Conservation (phyloP, 2,329 filamentous ascomycete genomes). For the Beauveria asiatica region DNA sequence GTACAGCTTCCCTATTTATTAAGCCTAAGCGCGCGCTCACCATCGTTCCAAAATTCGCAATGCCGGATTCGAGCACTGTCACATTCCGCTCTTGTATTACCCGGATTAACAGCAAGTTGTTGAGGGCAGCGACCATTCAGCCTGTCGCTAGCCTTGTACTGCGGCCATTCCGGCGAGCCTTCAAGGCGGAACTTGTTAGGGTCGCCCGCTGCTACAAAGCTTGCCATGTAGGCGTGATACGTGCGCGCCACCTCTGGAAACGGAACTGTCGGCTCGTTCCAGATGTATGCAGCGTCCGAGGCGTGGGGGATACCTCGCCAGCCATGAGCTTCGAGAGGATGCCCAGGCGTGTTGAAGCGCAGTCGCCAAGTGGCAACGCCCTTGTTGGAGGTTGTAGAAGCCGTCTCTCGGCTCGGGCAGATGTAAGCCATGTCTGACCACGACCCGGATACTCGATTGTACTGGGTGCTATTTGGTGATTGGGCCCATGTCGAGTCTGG, state of each 20-base stretch:
- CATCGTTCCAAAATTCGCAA: constrained; percentile 10
- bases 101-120: constrained; percentile 1
- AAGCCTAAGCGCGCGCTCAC: neutral
- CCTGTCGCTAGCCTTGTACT: constrained; percentile 14
- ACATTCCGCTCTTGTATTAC: neutral
- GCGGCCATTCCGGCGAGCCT: constrained; percentile 18
- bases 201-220: constrained; percentile 27
- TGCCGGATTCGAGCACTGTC: neutral
- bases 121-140: neutral
- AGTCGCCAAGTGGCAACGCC: constrained; percentile 28
- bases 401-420: constrained; percentile 36
- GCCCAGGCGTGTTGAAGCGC: constrained; percentile 30
- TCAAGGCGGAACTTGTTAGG: constrained; percentile 21
- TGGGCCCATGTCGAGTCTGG: constrained; percentile 26
- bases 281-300: constrained; percentile 27
- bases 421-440: constrained; percentile 37
- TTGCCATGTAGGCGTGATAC: constrained; percentile 29
- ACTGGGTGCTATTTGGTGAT: constrained; percentile 35
- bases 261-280: constrained; percentile 27
- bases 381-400: constrained; percentile 26
- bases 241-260: constrained; percentile 27
- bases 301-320: constrained; percentile 32
- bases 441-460: constrained; percentile 33
- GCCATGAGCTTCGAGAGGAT: constrained; percentile 15
- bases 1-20: neutral